Evolutionary conservation across 805 yeast genomes (phyloP).

Genomic region (Saturnispora galanensis): DNA sequence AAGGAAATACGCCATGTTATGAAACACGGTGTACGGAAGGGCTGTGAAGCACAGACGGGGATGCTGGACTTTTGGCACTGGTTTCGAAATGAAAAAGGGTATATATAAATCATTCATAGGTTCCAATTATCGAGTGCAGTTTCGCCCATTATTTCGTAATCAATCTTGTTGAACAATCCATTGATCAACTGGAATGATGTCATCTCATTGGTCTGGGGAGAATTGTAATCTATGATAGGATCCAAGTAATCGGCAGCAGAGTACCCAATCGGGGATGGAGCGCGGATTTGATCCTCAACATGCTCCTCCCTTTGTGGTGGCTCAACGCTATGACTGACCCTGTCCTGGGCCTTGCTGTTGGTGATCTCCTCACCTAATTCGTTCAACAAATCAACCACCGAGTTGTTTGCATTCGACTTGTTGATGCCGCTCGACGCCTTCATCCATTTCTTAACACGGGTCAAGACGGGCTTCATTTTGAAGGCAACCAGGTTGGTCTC

Average conservation of each 20-base stretch:
- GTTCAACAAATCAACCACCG: conserved; percentile 42
- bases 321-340: neutral
- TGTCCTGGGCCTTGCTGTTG: conserved; percentile 11
- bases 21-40: conserved; percentile 1
- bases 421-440: conserved; percentile 29
- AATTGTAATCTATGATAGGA: neutral
- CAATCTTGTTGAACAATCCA: conserved; percentile 5
- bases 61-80: neutral
- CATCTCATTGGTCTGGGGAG: conserved; percentile 1
- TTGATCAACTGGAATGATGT: conserved; percentile 6
- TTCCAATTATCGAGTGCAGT: conserved; percentile 20
- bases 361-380: conserved; percentile 41
- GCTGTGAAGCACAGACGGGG: neutral
- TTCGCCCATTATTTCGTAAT: conserved; percentile 6
- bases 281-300: conserved; percentile 6
- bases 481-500: conserved; percentile 24
- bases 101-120: neutral
- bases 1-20: neutral
- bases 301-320: neutral
- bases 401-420: conserved; percentile 43
- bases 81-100: neutral
- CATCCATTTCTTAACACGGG: conserved; percentile 32
- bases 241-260: conserved; percentile 11
- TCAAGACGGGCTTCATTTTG: conserved; percentile 27
- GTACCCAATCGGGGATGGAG: conserved; percentile 27